Percentiles rank a stretch among this genome's conserved stretches.
Evolutionary conservation across 1,284 basidiomycete genomes (phyloP).

Genomic region (Ustilago xerochloae): DNA sequence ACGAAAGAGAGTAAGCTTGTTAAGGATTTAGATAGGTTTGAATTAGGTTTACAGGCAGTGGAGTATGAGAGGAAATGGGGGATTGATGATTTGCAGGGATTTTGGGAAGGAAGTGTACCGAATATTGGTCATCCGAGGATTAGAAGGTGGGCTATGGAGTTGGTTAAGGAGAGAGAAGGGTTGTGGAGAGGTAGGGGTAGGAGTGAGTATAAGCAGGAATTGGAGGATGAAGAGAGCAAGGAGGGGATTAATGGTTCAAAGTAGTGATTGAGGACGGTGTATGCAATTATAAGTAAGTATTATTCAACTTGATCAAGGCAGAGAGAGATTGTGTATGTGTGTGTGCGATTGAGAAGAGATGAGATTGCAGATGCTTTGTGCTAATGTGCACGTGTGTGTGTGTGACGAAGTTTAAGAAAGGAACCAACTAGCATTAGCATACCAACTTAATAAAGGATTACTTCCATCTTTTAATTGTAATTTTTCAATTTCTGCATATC

Average conservation of each 20-base stretch:
- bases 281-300: neutral
- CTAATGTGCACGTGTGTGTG: no score
- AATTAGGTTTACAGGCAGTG: slow-evolving; percentile 80
- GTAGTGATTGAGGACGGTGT: neutral
- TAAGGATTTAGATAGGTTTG: slow-evolving; percentile 94
- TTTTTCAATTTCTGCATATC: slow-evolving; percentile 78
- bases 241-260: neutral
- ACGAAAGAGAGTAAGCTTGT: slow-evolving; percentile 88
- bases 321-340: no score
- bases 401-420: slow-evolving; percentile 46
- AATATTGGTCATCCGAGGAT: slow-evolving; percentile 53
- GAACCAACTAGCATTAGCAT: slow-evolving; percentile 82
- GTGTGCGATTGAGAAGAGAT: no score
- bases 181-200: slow-evolving; percentile 47
- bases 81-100: slow-evolving; percentile 64
- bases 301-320: neutral
- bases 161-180: slow-evolving; percentile 47
- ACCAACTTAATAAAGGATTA: slow-evolving; percentile 87
- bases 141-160: slow-evolving; percentile 45
- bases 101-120: slow-evolving; percentile 50
- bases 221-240: neutral
- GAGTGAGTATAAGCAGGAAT: slow-evolving; percentile 25
- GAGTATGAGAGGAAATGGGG: slow-evolving; percentile 69
- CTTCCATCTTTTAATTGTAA: slow-evolving; percentile 80
- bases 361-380: no score